Evolutionary conservation across 2,329 filamentous ascomycete species (phyloP).

Genomic region (Arthrobotrys pseudoclavata): DNA sequence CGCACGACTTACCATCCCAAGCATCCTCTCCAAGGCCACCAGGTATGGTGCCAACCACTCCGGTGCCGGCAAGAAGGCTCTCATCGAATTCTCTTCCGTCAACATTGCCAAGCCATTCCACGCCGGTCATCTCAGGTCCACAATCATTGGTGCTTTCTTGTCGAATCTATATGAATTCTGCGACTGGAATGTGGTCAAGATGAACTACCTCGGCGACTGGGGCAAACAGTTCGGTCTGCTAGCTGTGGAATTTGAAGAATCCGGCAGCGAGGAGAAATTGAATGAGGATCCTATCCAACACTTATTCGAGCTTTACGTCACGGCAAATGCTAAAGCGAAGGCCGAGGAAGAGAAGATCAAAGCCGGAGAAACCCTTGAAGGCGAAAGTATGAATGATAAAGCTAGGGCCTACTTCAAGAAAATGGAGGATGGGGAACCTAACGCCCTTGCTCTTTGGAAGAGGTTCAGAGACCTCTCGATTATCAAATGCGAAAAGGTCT

Average conservation of each 20-base stretch:
- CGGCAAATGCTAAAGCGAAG: conserved; percentile 75
- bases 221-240: conserved; percentile 79
- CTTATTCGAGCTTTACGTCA: conserved; percentile 84
- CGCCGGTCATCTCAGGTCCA: conserved; percentile 80
- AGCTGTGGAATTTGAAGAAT: conserved; percentile 80
- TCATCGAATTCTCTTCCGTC: conserved; percentile 86
- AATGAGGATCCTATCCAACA: conserved; percentile 82
- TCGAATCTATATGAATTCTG: conserved; percentile 77
- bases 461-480: conserved; percentile 78
- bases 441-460: conserved; percentile 75
- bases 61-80: conserved; percentile 74
- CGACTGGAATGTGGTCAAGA: conserved; percentile 78
- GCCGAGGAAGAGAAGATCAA: conserved; percentile 69
- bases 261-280: conserved; percentile 80
- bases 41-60: conserved; percentile 77
- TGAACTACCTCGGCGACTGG: conserved; percentile 86
- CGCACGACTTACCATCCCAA: conserved; percentile 76
- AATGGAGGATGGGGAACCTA: conserved; percentile 77
- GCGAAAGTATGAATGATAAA: conserved; percentile 74
- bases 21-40: conserved; percentile 74
- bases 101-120: conserved; percentile 90
- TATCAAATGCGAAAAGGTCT: conserved; percentile 76
- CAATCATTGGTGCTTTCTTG: conserved; percentile 81
- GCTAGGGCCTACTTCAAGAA: conserved; percentile 79
- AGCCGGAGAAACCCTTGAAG: conserved; percentile 41